phyloP scores from a whole-genome alignment of 2,329 filamentous ascomycete genomes.

The Fusarium sp. region DNA sequence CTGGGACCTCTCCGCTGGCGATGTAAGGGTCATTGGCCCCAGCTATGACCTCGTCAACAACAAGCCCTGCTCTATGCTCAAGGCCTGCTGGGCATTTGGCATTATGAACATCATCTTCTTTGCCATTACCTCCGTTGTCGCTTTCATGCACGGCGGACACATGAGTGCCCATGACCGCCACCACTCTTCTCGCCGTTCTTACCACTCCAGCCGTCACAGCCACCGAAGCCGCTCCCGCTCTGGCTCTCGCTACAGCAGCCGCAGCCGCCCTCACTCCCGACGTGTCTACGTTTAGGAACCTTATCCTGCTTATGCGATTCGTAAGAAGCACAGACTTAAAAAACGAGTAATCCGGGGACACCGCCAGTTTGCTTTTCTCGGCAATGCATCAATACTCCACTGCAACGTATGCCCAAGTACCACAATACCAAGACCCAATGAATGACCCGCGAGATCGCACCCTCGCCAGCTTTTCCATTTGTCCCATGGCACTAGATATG shows the following conservation, averaged over 20 bases:
- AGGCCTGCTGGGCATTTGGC: constrained; percentile 86
- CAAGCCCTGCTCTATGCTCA: constrained; percentile 91
- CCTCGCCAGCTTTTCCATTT: constrained; percentile 15
- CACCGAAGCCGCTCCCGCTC: constrained; percentile 52
- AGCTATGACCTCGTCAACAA: constrained; percentile 65
- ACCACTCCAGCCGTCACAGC: constrained; percentile 52
- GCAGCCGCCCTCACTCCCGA: constrained; percentile 59
- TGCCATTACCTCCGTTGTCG: constrained; percentile 77
- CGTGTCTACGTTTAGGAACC: constrained; percentile 56
- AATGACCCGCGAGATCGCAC: constrained; percentile 18
- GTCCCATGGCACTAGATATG: constrained; percentile 5
- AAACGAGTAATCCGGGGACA: neutral
- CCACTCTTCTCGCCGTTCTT: constrained; percentile 44
- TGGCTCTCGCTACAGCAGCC: constrained; percentile 51
- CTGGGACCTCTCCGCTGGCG: constrained; percentile 69
- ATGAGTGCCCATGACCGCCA: constrained; percentile 54
- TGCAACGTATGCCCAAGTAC: constrained; percentile 10
- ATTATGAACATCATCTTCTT: constrained; percentile 91
- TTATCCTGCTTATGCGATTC: neutral
- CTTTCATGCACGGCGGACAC: constrained; percentile 66
- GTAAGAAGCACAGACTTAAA: neutral
- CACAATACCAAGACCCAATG: constrained; percentile 24
- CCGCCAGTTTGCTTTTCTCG: neutral
- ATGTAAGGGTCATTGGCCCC: constrained; percentile 64
- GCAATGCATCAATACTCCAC: neutral